Conservation (phyloP, 108 stramenopile species). For the Cyclotella kingstonii region DNA sequence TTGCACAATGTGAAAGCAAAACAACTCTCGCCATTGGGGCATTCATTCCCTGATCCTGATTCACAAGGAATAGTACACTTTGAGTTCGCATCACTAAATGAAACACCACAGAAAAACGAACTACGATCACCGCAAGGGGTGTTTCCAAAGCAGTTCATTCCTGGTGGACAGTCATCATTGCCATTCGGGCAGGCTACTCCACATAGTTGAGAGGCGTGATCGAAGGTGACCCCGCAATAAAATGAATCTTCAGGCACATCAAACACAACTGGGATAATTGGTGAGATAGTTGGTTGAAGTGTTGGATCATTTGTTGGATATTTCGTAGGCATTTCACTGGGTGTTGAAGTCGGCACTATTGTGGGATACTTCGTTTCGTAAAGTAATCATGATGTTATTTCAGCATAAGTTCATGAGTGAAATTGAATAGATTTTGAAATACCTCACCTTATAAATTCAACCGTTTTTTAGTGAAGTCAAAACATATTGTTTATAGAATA, state of each 20-base stretch:
- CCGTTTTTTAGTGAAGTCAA: no score
- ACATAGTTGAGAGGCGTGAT: conserved; percentile 40
- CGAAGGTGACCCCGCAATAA: conserved; percentile 41
- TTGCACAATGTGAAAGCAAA: conserved; percentile 76
- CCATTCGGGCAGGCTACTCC: conserved; percentile 39
- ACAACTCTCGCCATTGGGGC: conserved; percentile 73
- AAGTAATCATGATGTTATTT: no score
- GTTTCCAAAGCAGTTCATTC: conserved; percentile 42
- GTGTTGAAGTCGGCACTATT: conserved; percentile 13
- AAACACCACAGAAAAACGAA: conserved; percentile 70
- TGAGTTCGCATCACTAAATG: conserved; percentile 72
- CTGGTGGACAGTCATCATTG: conserved; percentile 32
- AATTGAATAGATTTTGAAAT: no score
- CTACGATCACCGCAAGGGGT: conserved; percentile 42
- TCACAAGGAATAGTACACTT: conserved; percentile 69
- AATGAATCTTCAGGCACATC: conserved; percentile 46
- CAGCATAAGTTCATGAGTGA: conserved; percentile 11
- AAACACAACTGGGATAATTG: conserved; percentile 37
- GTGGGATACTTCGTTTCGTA: conserved; percentile 14
- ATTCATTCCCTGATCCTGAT: conserved; percentile 57
- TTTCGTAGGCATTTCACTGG: conserved; percentile 22
- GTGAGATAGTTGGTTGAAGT: conserved; percentile 23
- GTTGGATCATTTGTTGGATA: conserved; percentile 36
- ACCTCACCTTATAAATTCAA: no score
- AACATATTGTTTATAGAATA: neutral